Evolutionary conservation across 257 asterid species (phyloP), one percentile per base, ranked within the genome.

Genomic region (Cruciata laevipes): DNA sequence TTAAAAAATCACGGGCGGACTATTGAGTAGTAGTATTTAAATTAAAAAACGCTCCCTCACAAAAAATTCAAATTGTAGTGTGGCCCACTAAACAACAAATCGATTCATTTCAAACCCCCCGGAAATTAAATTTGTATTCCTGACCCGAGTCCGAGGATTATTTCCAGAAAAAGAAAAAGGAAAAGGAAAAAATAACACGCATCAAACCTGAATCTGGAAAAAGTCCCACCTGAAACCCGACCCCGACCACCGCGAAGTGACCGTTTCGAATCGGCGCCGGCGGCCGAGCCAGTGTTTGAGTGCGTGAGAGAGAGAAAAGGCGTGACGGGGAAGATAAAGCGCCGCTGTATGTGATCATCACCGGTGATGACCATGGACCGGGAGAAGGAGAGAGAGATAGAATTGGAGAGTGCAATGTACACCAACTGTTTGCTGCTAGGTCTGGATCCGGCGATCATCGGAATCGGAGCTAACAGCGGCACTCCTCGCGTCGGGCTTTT

Each of bases 321-420:
- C 7, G 52, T 3, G 65, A 60, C 52, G 69, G 49, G 12, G 49
- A 1, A 27, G 31, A 25, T 12, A 13, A 33, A 27, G 63, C 7
- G 65, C 18, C 21, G 65, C 40, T 38, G 25, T 23, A 66, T 38
- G 55, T 16, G 71, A 61, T 79, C 42, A 37, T 37, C 55, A 4
- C 7, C 73, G 61, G 80, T 82, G 74, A 90, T 88, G 97, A 87
- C 95, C 90, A 94, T 94, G 99, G 99, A 94, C 82, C 82, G 98
- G 60, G 99, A 94, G 78, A 94, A 94, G 92, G 99, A 94, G 82
- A 82, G 99, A 75, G 99, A 94, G 80, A 87, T 90, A 35, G 99
- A 94, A 87, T 91, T 94, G 63, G 99, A 94, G 87, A 94, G 95
- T 77, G 98, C 99, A 87, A 90, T 94, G 99, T 89, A 94, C 89